phyloP scores from a whole-genome alignment of 2,329 filamentous ascomycete genomes.

The Thielaviopsis punctulata region DNA sequence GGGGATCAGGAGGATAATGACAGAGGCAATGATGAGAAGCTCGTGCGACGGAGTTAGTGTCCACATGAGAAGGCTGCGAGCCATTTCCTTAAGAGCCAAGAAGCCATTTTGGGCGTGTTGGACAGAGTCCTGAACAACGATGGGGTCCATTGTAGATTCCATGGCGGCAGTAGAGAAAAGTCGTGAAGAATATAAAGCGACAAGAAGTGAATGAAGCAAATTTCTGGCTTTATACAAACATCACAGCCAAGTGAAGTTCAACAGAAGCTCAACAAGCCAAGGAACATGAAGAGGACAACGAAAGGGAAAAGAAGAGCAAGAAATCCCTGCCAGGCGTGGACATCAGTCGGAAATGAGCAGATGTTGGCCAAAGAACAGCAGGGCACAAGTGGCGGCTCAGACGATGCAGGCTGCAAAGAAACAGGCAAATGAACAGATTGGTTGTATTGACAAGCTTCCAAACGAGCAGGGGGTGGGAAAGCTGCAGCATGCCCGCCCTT shows the following conservation, averaged over 20 bases:
- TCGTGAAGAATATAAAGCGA: neutral
- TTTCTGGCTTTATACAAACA: neutral
- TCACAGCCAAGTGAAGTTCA: no score
- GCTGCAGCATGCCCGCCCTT: no score
- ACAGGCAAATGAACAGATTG: neutral
- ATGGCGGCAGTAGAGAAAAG: neutral
- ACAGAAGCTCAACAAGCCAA: neutral
- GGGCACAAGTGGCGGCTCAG: neutral
- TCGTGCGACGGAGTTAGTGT: conserved; percentile 42
- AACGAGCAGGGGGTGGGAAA: no score
- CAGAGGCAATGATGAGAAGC: conserved; percentile 48
- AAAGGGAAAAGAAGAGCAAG: conserved; percentile 8
- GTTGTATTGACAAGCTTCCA: no score
- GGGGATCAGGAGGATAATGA: conserved; percentile 57
- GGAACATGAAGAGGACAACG: neutral
- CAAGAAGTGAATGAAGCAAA: neutral
- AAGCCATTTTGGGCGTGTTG: conserved; percentile 10
- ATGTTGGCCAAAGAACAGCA: conserved; percentile 3
- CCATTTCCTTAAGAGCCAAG: conserved; percentile 21
- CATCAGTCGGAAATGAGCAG: conserved; percentile 7
- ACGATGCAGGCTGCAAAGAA: neutral
- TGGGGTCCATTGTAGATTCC: neutral
- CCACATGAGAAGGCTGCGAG: conserved; percentile 29
- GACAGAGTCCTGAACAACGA: conserved; percentile 10
- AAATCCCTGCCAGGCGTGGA: conserved; percentile 8